These are phyloP conservation scores for Ceriops tagal DNA, from an alignment of 345 rosid species.

Conservation along the genomic window DNA sequence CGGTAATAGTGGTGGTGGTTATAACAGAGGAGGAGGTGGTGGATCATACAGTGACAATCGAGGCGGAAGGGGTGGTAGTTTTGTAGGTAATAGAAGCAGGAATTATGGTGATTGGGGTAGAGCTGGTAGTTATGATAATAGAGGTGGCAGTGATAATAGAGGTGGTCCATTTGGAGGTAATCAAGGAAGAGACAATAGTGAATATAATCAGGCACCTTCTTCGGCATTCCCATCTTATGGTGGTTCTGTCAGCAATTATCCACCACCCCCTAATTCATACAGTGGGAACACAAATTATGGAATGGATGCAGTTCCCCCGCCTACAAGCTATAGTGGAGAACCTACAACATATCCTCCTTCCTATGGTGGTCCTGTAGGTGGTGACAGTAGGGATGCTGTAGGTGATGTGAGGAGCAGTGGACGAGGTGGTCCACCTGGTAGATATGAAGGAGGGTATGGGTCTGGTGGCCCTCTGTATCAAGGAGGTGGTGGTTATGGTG, in stretches of 20 bases:
- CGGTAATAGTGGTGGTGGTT: conserved; percentile 31
- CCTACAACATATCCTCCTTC: conserved; percentile 58
- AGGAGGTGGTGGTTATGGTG: conserved; percentile 47
- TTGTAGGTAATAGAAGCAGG: conserved; percentile 22
- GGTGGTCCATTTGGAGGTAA: conserved; percentile 62
- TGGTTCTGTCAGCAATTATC: conserved; percentile 51
- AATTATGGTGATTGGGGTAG: conserved; percentile 32
- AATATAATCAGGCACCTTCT: conserved; percentile 66
- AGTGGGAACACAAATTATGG: conserved; percentile 56
- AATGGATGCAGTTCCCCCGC: conserved; percentile 79
- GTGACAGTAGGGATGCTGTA: conserved; percentile 54
- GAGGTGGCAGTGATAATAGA: conserved; percentile 35
- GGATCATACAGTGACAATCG: conserved; percentile 49
- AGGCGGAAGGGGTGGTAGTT: conserved; percentile 40
- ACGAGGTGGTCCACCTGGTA: conserved; percentile 40
- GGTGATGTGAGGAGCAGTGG: conserved; percentile 60
- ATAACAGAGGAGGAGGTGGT: conserved; percentile 53
- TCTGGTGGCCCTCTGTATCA: conserved; percentile 56
- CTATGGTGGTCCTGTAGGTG: conserved; percentile 68
- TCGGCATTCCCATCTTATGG: conserved; percentile 63
- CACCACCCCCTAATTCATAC: conserved; percentile 56
- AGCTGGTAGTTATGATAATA: conserved; percentile 45
- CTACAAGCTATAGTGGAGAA: conserved; percentile 80
- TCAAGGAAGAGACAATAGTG: conserved; percentile 63
- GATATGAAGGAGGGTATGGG: conserved; percentile 40